Conservation (phyloP, 2,329 filamentous ascomycete genomes). For the Colletotrichum tamarilloi region DNA sequence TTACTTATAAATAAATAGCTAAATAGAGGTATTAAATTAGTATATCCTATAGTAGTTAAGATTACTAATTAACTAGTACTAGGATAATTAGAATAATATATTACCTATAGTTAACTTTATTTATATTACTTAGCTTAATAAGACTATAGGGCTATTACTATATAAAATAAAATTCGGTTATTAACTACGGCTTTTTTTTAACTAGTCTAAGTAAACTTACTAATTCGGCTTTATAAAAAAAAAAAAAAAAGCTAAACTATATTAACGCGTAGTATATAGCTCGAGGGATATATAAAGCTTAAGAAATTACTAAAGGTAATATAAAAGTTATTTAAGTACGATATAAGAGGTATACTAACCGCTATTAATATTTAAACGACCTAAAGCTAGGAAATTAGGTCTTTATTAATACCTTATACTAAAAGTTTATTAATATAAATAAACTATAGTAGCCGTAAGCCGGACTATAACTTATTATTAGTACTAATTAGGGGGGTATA, state of each 20-base stretch:
- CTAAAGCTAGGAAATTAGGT: fast-evolving
- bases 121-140: fast-evolving
- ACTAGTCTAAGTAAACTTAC: too few species aligned
- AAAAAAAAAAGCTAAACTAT: too few species aligned
- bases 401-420: fast-evolving
- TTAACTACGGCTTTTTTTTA: too few species aligned
- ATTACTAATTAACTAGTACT: fast-evolving
- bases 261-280: fast-evolving
- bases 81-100: too few species aligned
- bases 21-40: fast-evolving
- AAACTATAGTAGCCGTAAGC: too few species aligned
- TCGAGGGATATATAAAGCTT: fast-evolving
- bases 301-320: too few species aligned
- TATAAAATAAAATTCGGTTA: fast-evolving
- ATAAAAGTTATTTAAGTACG: too few species aligned
- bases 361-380: fast-evolving
- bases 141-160: fast-evolving
- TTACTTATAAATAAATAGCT: fast-evolving
- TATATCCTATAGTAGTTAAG: fast-evolving
- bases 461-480: too few species aligned
- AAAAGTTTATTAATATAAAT: too few species aligned
- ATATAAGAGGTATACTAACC: too few species aligned
- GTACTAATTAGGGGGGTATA: fast-evolving
- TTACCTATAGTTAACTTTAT: fast-evolving
- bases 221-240: too few species aligned